A percentile compares a stretch with the other conserved stretches of the same genome.
phyloP scores from a whole-genome alignment of 2,329 filamentous ascomycete genomes.

The Hortaea sp. region DNA sequence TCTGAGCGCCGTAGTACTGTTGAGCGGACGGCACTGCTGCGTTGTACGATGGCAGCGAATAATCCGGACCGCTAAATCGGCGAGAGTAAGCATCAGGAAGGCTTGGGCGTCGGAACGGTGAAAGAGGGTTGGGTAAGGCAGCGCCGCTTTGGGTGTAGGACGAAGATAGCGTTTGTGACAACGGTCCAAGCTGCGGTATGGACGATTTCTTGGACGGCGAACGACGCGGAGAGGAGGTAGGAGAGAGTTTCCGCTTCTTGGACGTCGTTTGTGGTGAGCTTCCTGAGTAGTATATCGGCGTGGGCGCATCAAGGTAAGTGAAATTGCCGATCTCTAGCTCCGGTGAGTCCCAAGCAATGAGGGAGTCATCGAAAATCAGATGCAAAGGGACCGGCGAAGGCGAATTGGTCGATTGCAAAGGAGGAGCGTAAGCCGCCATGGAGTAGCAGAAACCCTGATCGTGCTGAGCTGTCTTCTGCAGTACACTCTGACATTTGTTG shows the following conservation, averaged over 20 bases:
- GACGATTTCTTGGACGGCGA: slow-evolving; percentile 36
- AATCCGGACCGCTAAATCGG: slow-evolving; percentile 28
- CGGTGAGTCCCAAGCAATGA: slow-evolving; percentile 26
- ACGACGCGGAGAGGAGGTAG: slow-evolving; percentile 37
- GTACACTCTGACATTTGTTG: slow-evolving; percentile 58
- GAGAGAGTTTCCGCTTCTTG: slow-evolving; percentile 48
- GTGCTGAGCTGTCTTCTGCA: slow-evolving; percentile 47
- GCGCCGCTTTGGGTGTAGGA: slow-evolving; percentile 22
- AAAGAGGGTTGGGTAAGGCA: slow-evolving; percentile 27
- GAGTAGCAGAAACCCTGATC: slow-evolving; percentile 58
- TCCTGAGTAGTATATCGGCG: slow-evolving; percentile 16
- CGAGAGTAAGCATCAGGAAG: slow-evolving; percentile 26
- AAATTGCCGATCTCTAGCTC: slow-evolving; percentile 51
- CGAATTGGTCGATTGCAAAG: slow-evolving; percentile 47
- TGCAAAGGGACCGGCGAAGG: slow-evolving; percentile 48
- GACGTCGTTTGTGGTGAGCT: slow-evolving; percentile 23
- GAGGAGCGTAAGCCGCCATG: slow-evolving; percentile 62
- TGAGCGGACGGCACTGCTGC: slow-evolving; percentile 10
- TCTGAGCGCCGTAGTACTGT: slow-evolving; percentile 18
- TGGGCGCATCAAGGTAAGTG: slow-evolving; percentile 36
- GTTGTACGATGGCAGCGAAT: slow-evolving; percentile 20
- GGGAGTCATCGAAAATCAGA: slow-evolving; percentile 46
- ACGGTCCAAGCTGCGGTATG: slow-evolving; percentile 26
- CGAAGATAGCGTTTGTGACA: slow-evolving; percentile 22
- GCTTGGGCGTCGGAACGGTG: slow-evolving; percentile 27